phyloP scores from a whole-genome alignment of 2,329 filamentous ascomycete genomes.

The Gliomastix tumulicola region DNA sequence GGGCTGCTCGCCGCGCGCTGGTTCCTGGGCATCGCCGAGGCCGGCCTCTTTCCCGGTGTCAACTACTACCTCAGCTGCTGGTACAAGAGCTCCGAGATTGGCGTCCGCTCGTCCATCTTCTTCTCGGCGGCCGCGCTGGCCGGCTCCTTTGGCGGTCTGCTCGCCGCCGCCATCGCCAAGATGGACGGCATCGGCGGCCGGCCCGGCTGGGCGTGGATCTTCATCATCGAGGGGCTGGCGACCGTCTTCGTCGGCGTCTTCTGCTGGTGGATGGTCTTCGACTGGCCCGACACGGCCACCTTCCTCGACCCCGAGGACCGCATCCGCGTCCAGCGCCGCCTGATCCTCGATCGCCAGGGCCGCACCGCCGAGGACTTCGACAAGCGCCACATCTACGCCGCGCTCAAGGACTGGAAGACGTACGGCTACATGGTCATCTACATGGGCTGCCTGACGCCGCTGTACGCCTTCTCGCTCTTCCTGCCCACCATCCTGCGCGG shows the following conservation, averaged over 20 bases:
- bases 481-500: conserved; percentile 57
- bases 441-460: conserved; percentile 49
- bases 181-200: conserved; percentile 59
- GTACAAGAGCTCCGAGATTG: conserved; percentile 66
- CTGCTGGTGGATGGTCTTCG: conserved; percentile 67
- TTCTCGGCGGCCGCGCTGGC: conserved; percentile 77
- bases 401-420: conserved; percentile 77
- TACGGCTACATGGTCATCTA: conserved; percentile 53
- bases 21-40: conserved; percentile 58
- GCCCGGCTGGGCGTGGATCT: conserved; percentile 59
- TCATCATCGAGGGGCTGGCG: conserved; percentile 62
- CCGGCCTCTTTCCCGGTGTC: conserved; percentile 60
- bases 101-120: conserved; percentile 60
- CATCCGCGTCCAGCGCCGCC: conserved; percentile 65
- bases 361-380: conserved; percentile 62
- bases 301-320: conserved; percentile 70
- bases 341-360: conserved; percentile 61
- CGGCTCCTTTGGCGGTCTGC: conserved; percentile 67
- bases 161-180: conserved; percentile 62
- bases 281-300: conserved; percentile 72
- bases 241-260: conserved; percentile 60
- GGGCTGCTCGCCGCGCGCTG: conserved; percentile 43
- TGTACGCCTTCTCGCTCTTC: conserved; percentile 53
- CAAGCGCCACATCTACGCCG: conserved; percentile 66
- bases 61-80: conserved; percentile 68